Percentiles rank a stretch among this genome's conserved stretches.
phyloP scores from a whole-genome alignment of 495 filamentous ascomycete genomes.

The Talaromyces trachyspermus region DNA sequence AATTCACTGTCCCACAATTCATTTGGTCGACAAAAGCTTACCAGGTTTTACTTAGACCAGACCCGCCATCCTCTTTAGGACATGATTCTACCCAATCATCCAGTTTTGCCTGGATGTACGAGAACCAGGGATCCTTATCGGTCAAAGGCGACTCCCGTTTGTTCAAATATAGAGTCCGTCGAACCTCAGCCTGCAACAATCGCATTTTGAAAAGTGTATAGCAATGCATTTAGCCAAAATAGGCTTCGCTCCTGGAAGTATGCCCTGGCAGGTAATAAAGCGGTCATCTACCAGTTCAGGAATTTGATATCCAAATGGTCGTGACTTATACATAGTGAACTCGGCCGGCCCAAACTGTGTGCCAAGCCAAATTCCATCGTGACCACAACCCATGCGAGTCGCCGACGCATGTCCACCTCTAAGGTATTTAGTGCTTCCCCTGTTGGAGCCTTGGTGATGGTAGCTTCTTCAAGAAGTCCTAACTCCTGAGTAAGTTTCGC shows the following conservation, averaged over 20 bases:
- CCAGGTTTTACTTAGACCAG: conserved; percentile 59
- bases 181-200: conserved; percentile 76
- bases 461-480: conserved; percentile 77
- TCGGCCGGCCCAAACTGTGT: conserved; percentile 77
- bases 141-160: conserved; percentile 63
- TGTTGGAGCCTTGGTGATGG: conserved; percentile 52
- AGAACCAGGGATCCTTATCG: conserved; percentile 80
- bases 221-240: conserved; percentile 75
- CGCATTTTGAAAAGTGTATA: conserved; percentile 94
- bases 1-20: background rate
- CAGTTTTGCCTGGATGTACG: conserved; percentile 67
- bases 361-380: conserved; percentile 84
- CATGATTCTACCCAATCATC: conserved; percentile 60
- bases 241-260: conserved; percentile 54
- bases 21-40: conserved; percentile 20
- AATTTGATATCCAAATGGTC: conserved; percentile 75
- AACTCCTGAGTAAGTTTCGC: conserved; percentile 80
- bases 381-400: conserved; percentile 76
- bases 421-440: conserved; percentile 48
- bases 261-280: conserved; percentile 71
- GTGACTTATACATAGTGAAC: conserved; percentile 66
- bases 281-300: conserved; percentile 73
- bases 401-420: conserved; percentile 79
- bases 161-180: conserved; percentile 73
- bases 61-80: conserved; percentile 55